Conservation (phyloP, 1,139 yeast species). For the Hemisphaericaspora subhashii region DNA sequence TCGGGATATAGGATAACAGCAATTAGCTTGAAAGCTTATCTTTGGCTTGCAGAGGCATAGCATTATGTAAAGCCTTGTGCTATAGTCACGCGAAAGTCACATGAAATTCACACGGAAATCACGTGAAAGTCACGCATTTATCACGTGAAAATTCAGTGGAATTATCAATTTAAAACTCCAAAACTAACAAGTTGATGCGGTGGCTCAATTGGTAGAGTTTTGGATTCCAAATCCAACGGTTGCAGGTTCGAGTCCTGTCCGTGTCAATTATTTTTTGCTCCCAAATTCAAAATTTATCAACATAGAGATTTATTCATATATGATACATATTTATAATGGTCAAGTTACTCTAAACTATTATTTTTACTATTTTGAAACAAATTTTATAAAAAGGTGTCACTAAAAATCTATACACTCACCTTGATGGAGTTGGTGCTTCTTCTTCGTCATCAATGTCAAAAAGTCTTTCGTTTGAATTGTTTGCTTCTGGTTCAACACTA, state of each 20-base stretch:
- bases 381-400: background rate
- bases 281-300: background rate
- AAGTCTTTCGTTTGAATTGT: slow-evolving; percentile 31
- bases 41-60: too few relatives aligned
- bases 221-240: slow-evolving; percentile 32
- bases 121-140: too few relatives aligned
- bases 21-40: too few relatives aligned
- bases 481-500: background rate
- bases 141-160: background rate
- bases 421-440: slow-evolving; percentile 17
- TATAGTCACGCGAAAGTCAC: background rate
- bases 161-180: background rate
- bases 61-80: too few relatives aligned
- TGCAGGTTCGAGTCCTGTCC: slow-evolving; percentile 36
- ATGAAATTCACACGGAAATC: background rate
- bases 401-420: slow-evolving; percentile 1
- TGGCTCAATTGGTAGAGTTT: slow-evolving; percentile 34
- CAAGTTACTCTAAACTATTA: too few relatives aligned
- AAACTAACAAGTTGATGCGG: slow-evolving; percentile 20
- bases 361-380: too few relatives aligned
- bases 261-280: slow-evolving; percentile 19
- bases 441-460: slow-evolving; percentile 41
- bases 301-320: too few relatives aligned
- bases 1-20: too few relatives aligned
- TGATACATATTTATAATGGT: too few relatives aligned